These are phyloP conservation scores for Xanthoceras sorbifolium DNA, from an alignment of 345 rosid species.

Conservation along the genomic window DNA sequence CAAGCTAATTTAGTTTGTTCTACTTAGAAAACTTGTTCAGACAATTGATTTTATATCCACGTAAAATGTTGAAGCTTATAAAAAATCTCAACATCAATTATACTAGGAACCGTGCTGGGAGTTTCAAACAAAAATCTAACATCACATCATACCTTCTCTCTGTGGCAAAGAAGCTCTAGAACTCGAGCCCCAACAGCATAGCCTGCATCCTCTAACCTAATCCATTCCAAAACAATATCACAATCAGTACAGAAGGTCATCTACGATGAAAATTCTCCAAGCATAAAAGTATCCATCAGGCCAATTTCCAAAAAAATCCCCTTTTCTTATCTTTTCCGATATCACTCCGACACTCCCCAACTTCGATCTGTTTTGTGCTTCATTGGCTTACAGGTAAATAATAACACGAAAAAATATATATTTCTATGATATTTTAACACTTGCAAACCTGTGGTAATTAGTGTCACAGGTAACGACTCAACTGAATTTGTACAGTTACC, in stretches of 20 bases:
- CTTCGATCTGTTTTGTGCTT: neutral
- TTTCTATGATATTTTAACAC: neutral
- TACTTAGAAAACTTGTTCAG: neutral
- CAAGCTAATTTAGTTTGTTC: neutral
- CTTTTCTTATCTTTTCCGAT: neutral
- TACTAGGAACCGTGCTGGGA: neutral
- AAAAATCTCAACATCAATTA: neutral
- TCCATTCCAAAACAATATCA: slow-evolving; percentile 14
- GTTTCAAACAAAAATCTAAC: neutral
- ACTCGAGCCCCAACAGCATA: slow-evolving; percentile 89
- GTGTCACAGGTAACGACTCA: neutral
- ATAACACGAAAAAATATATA: neutral
- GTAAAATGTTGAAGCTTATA: neutral
- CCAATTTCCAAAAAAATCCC: neutral
- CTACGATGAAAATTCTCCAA: neutral
- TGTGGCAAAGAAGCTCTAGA: slow-evolving; percentile 86
- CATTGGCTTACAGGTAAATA: neutral
- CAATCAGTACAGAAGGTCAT: neutral
- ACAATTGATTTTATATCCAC: neutral
- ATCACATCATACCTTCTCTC: slow-evolving; percentile 62
- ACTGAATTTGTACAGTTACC: neutral
- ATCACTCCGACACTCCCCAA: neutral
- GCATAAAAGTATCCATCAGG: slow-evolving; percentile 9
- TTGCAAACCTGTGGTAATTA: neutral
- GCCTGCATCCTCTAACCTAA: slow-evolving; percentile 95